Base-by-base conservation (phyloP, 768 basidiomycete species). In the Termitomyces sp. region DNA sequence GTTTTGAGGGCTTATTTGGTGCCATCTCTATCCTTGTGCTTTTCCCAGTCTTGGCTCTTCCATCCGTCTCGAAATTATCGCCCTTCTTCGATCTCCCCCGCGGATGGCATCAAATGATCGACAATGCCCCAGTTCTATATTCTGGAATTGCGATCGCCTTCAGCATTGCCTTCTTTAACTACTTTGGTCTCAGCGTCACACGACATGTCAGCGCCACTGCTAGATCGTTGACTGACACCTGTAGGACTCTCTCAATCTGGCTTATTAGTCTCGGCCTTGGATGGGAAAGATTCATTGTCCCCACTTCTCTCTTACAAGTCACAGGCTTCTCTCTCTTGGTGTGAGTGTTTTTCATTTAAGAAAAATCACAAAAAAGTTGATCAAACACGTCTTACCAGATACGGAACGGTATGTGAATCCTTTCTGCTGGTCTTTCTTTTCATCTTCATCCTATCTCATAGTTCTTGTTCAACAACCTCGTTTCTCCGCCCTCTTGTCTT, bases 211-310 rank as follows among this genome's bases (percentile, higher is more conserved):
- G 89, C 69, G 95, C 96, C 34, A 97, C 94, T 1, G 92, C 92
- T 18, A 83, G 96, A 60, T 90, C 87, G 55, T 79, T 97, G 57
- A 91, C 94, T 37, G 97, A 99, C 71, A 95, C 94, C 6, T 97
- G 94, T 75, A 82, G 97, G 65, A 98, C 97, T 1, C 79, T 98
- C 54, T 83, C 84, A n/a, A 98, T 99, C 69, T 99, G 97, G 97
- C 74, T 95, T 62, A 76, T 99, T 65, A 93, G 91, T 67, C 79
- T 97, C 52, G 85, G 81, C 1, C 73, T 97, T 26, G 94, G 95
- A 4, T 98, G 95, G 95, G 95, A 98, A 73, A 79, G 77, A 58
- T 76, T 98, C 34, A 64, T 91, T 24, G 90, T 84, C 74, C 94
- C 94, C 6, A 83, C 88, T 60, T 91, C 91, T 2, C 67, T 94